phyloP scores from a whole-genome alignment of 1,284 basidiomycete genomes.

The Cutaneotrichosporon cutaneum region DNA sequence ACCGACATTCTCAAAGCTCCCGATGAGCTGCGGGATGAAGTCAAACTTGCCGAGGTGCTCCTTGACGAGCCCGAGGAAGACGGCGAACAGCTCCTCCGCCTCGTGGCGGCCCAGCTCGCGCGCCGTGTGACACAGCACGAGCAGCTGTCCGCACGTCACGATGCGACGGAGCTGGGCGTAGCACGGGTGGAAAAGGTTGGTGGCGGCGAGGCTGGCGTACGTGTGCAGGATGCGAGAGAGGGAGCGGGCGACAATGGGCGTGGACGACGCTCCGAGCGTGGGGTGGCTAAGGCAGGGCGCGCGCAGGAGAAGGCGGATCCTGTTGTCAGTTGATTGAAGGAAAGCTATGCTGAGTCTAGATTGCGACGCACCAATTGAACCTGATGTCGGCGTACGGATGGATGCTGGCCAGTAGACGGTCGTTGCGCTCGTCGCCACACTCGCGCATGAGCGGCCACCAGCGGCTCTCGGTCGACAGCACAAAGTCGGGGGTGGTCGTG shows the following conservation, averaged over 20 bases:
- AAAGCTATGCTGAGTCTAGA: background rate
- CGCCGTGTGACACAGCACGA: constrained; percentile 30
- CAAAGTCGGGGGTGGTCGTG: constrained; percentile 30
- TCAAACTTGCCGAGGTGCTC: constrained; percentile 21
- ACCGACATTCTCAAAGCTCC: constrained; percentile 23
- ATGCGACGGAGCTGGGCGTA: constrained; percentile 34
- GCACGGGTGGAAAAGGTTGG: constrained; percentile 26
- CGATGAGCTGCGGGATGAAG: constrained; percentile 21
- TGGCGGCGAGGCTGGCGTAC: constrained; percentile 24
- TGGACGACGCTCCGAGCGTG: constrained; percentile 22
- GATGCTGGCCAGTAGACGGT: constrained; percentile 17
- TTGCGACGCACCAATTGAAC: constrained; percentile 30
- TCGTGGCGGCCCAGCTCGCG: constrained; percentile 24
- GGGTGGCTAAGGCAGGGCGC: constrained; percentile 25
- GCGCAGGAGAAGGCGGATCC: constrained; percentile 34
- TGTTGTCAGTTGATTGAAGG: constrained; percentile 10
- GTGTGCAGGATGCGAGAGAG: constrained; percentile 30
- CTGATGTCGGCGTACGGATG: constrained; percentile 30
- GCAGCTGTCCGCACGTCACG: constrained; percentile 30
- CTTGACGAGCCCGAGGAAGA: constrained; percentile 21
- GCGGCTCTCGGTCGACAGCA: constrained; percentile 22
- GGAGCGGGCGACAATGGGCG: constrained; percentile 27
- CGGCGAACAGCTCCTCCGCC: constrained; percentile 25
- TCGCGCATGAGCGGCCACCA: constrained; percentile 27
- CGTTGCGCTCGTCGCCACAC: constrained; percentile 21